Evolutionary conservation across 2,329 filamentous ascomycete genomes (phyloP).

Genomic region (Talaromyces sp.): DNA sequence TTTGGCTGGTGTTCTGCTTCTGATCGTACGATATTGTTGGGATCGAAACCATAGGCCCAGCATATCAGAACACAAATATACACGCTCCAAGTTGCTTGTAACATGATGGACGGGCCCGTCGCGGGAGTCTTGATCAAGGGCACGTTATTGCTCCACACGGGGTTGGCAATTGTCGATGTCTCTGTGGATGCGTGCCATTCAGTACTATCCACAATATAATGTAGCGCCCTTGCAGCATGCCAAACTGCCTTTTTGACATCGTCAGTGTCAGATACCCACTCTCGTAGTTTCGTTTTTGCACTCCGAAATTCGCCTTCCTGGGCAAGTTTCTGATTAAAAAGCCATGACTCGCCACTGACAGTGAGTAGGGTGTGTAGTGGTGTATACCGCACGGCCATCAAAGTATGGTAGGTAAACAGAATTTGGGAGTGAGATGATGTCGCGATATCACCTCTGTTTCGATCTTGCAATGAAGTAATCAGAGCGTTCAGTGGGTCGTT

Average conservation of each 20-base stretch:
- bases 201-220: constrained; percentile 18
- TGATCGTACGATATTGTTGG: constrained; percentile 12
- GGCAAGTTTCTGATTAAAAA: constrained; percentile 34
- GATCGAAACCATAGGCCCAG: constrained; percentile 31
- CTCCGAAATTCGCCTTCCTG: constrained; percentile 30
- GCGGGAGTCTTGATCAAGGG: background rate
- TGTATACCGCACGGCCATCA: constrained; percentile 29
- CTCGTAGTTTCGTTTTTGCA: constrained; percentile 29
- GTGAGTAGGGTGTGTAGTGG: constrained; percentile 32
- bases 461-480: constrained; percentile 16
- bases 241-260: constrained; percentile 30
- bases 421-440: constrained; percentile 18
- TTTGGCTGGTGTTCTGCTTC: background rate
- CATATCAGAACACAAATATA: constrained; percentile 35
- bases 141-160: background rate
- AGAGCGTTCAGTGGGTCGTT: constrained; percentile 17
- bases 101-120: constrained; percentile 24
- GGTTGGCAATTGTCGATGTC: background rate
- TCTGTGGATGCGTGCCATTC: background rate
- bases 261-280: constrained; percentile 29
- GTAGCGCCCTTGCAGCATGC: constrained; percentile 29
- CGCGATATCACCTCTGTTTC: background rate
- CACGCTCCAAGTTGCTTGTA: constrained; percentile 33
- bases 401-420: constrained; percentile 30
- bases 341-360: constrained; percentile 37